Evolutionary conservation across 352 stramenopile genomes (phyloP), one percentile per base, ranked within the genome.

Genomic region (Phytophthora citricola): DNA sequence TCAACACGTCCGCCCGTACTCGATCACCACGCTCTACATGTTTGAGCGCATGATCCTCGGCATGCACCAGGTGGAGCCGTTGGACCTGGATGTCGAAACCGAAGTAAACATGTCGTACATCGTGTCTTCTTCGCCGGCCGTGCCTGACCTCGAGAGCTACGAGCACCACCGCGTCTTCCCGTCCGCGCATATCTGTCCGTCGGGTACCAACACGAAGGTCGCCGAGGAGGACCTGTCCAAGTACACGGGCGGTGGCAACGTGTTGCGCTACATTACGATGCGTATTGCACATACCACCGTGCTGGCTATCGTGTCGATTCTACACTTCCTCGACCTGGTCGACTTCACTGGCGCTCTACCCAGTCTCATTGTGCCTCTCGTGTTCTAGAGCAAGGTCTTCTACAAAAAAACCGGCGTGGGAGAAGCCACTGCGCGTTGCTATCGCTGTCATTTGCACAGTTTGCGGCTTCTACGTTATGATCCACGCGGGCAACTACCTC

Each of bases 271-370:
- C 51, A 55, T 83, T 32, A 17, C 52, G 9, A 10, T 84, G 44
- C 73, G 78, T 11, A 69, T 83, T 17, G 39, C 50, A 10, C 22
- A 83, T 15, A 76, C 85, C 20, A 56, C 60, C 1, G n/a, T 79
- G 3, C 63, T 83, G 17, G 73, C 76, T 10, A 38, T 79, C 17
- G 24, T 57, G 0, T 80, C 78, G 1, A 78, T 84, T 43, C 47
- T 83, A 26, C 57, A 79, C 29, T 83, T 87, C 51, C 62, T 78
- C 39, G 71, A 83, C 29, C 69, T 87, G 0, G 53, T 75, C 2
- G 78, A 87, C 58, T 85, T 87, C 49, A 79, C 77, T 1, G 78
- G 78, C 8, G 73, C 17, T 20, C 17, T 20, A 20, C 17, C 17
- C 17, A 20, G 17, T 20, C 17, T 20, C 17, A 20, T 20, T 20